Evolutionary conservation across 2,329 filamentous ascomycete genomes (phyloP).

Genomic region (Botrytis aclada): DNA sequence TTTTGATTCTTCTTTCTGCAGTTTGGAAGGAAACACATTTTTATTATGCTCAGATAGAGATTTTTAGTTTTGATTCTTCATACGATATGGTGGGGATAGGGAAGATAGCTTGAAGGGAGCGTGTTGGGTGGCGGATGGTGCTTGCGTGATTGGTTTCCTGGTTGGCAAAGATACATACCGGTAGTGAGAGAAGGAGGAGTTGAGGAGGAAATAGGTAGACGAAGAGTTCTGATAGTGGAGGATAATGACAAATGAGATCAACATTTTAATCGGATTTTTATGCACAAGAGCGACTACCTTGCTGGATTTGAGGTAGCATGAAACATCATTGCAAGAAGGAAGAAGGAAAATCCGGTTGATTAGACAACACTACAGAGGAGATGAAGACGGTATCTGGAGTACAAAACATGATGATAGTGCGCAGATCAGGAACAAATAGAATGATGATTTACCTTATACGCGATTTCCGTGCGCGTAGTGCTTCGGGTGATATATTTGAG

Average conservation of each 20-base stretch:
- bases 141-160: neutral
- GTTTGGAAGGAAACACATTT: neutral
- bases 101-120: neutral
- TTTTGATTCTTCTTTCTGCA: neutral
- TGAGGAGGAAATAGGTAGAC: neutral
- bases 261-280: neutral
- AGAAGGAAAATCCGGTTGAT: neutral
- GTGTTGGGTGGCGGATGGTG: neutral
- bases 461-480: no score
- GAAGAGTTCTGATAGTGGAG: neutral
- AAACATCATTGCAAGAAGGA: no score
- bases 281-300: neutral
- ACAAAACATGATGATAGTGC: neutral
- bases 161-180: neutral
- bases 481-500: neutral
- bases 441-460: neutral
- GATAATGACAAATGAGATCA: constrained; percentile 9
- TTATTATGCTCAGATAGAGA: constrained; percentile 9
- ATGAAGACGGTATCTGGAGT: neutral
- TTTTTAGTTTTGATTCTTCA: constrained; percentile 7
- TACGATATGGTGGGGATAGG: neutral
- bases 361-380: neutral
- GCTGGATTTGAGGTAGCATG: constrained; percentile 1
- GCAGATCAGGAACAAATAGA: neutral
- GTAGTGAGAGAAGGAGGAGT: neutral